A percentile compares a stretch with the other conserved stretches of the same genome.
phyloP scores from a whole-genome alignment of 371 early-diverging fungal genomes.

The Lichtheimia corymbifera region DNA sequence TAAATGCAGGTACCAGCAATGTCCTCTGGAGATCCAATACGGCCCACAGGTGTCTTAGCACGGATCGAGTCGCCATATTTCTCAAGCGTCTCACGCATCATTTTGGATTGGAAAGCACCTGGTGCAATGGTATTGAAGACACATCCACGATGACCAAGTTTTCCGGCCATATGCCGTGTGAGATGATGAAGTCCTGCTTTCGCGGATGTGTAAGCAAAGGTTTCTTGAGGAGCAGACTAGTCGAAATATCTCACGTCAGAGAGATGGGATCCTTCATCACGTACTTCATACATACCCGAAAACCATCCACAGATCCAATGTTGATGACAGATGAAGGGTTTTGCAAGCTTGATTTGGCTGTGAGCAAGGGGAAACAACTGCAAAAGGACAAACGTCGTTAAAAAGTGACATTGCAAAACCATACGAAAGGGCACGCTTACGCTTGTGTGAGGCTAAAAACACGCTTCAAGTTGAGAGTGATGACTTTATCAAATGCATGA shows the following conservation, averaged over 20 bases:
- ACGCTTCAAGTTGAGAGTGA: conserved; percentile 87
- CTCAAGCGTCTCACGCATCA: conserved; percentile 77
- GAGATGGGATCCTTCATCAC: neutral
- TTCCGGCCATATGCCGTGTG: conserved; percentile 64
- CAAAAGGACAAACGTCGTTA: neutral
- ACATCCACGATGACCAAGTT: conserved; percentile 34
- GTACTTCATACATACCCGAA: conserved; percentile 36
- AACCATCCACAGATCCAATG: conserved; percentile 76
- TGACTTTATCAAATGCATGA: conserved; percentile 72
- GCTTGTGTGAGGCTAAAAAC: conserved; percentile 83
- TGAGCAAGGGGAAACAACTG: conserved; percentile 73
- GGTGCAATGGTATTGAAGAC: conserved; percentile 88
- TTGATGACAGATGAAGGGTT: conserved; percentile 63
- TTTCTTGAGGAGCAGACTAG: conserved; percentile 24
- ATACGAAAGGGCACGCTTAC: conserved; percentile 35
- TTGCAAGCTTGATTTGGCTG: conserved; percentile 57
- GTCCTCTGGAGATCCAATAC: conserved; percentile 83
- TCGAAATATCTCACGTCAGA: too few species aligned
- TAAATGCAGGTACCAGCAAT: conserved; percentile 86
- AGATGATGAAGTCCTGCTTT: conserved; percentile 79
- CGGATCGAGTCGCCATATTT: conserved; percentile 56
- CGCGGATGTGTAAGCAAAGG: conserved; percentile 74
- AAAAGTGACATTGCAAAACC: neutral
- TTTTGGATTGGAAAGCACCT: conserved; percentile 82
- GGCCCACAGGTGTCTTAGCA: conserved; percentile 57